Evolutionary conservation across 495 filamentous ascomycete species (phyloP).

Genomic region (Aspergillus sclerotiicarbonarius): DNA sequence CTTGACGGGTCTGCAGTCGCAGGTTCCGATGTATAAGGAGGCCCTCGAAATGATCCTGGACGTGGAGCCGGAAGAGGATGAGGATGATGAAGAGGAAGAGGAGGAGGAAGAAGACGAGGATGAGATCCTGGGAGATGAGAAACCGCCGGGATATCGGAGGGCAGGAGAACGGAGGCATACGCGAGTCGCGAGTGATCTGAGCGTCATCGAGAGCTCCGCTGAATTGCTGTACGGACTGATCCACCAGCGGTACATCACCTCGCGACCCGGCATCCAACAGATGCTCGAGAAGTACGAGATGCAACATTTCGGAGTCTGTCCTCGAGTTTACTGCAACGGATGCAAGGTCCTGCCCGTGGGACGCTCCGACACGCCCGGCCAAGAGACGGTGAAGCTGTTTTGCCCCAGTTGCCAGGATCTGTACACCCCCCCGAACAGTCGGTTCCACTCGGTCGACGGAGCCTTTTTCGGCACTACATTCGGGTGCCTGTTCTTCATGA

Average conservation of each 20-base stretch:
- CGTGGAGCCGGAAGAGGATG: constrained; percentile 92
- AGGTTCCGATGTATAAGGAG: constrained; percentile 99
- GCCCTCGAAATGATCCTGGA: constrained; percentile 97
- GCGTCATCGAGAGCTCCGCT: constrained; percentile 92
- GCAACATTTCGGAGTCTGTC: constrained; percentile 91
- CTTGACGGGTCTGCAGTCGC: constrained; percentile 87
- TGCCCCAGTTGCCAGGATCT: constrained; percentile 96
- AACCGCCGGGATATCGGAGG: constrained; percentile 56
- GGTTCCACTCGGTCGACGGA: constrained; percentile 96
- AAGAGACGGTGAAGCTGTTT: constrained; percentile 97
- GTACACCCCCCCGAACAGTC: constrained; percentile 94
- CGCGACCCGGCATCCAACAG: constrained; percentile 93
- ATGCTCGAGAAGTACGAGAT: constrained; percentile 99
- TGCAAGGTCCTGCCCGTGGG: constrained; percentile 90
- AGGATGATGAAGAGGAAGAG: constrained; percentile 75
- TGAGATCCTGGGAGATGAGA: constrained; percentile 65
- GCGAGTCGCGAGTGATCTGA: constrained; percentile 85
- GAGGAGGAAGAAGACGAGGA: constrained; percentile 82
- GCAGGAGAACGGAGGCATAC: constrained; percentile 72
- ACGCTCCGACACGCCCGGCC: constrained; percentile 86
- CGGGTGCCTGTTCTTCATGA: constrained; percentile 93
- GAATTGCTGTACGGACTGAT: constrained; percentile 98
- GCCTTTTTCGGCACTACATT: constrained; percentile 98
- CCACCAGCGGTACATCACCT: constrained; percentile 97
- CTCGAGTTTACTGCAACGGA: constrained; percentile 82